A percentile compares a stretch with the other conserved stretches of the same genome.
These are phyloP conservation scores for Volvariella surrecta DNA, from an alignment of 1,284 basidiomycete genomes.

Conservation along the genomic window DNA sequence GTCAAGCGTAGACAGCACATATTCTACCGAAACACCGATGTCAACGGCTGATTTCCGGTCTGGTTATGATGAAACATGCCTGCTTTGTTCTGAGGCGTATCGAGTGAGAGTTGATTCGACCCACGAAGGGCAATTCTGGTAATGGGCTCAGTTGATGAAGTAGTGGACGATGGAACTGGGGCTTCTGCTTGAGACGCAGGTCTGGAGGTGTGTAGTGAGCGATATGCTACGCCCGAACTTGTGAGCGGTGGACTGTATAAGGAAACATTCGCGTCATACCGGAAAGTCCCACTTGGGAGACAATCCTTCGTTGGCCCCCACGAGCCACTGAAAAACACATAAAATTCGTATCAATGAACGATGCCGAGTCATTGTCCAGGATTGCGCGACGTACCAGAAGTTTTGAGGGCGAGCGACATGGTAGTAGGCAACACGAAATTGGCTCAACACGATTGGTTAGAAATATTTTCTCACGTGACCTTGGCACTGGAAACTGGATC, in stretches of 20 bases:
- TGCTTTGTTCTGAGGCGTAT: conserved; percentile 84
- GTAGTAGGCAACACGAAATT: conserved; percentile 8
- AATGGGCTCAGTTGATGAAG: conserved; percentile 37
- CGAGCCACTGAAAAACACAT: conserved; percentile 25
- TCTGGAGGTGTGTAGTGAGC: conserved; percentile 48
- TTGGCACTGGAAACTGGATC: no score
- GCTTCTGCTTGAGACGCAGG: conserved; percentile 22
- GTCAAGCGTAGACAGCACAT: conserved; percentile 93
- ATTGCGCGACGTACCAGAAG: conserved; percentile 29
- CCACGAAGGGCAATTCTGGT: conserved; percentile 65
- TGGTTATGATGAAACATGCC: conserved; percentile 41
- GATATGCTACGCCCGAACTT: conserved; percentile 28
- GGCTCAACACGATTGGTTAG: conserved; percentile 13
- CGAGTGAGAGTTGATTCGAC: conserved; percentile 80
- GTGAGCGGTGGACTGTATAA: conserved; percentile 4
- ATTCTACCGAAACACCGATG: conserved; percentile 49
- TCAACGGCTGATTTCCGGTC: conserved; percentile 1
- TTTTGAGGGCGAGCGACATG: conserved; percentile 47
- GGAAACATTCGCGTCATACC: conserved; percentile 23
- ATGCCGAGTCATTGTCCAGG: not conserved
- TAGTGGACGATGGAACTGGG: conserved; percentile 22
- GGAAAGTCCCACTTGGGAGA: conserved; percentile 35
- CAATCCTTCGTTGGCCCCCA: conserved; percentile 36
- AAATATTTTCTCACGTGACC: no score
- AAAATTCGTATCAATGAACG: conserved; percentile 5